Evolutionary conservation across 768 basidiomycete species (phyloP).

Genomic region (Gautieria morchelliformis): DNA sequence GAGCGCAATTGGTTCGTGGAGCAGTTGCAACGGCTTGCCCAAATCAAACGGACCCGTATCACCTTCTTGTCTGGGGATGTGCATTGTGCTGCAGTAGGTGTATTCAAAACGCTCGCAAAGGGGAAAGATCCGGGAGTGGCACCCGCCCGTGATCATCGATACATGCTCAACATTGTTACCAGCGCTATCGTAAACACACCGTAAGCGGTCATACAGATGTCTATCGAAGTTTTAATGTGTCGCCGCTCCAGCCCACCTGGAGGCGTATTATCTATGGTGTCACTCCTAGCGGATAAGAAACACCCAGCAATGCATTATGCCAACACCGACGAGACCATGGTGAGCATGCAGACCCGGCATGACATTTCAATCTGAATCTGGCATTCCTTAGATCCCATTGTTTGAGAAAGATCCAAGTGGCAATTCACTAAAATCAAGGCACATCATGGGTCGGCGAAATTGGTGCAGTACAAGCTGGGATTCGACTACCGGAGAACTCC

Average conservation of each 20-base stretch:
- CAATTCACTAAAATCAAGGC: constrained; percentile 60
- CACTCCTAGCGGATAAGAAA: constrained; percentile 57
- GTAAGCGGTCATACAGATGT: constrained; percentile 32
- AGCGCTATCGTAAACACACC: constrained; percentile 98
- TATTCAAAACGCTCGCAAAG: constrained; percentile 57
- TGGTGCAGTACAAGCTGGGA: constrained; percentile 72
- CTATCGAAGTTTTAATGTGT: not conserved
- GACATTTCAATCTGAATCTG: not conserved
- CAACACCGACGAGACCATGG: constrained; percentile 86
- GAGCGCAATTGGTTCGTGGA: constrained; percentile 88
- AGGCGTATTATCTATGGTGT: constrained; percentile 70
- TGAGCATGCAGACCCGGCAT: constrained; percentile 18
- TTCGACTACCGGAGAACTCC: constrained; percentile 45
- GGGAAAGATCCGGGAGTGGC: constrained; percentile 39
- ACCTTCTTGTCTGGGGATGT: constrained; percentile 89
- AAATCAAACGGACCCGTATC: constrained; percentile 56
- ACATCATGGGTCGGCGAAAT: constrained; percentile 82
- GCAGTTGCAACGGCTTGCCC: constrained; percentile 66
- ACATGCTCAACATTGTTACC: constrained; percentile 84
- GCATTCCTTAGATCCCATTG: constrained; percentile 48
- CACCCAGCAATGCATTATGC: constrained; percentile 80
- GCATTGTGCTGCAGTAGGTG: constrained; percentile 79
- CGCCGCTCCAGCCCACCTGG: constrained; percentile 40
- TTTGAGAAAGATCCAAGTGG: constrained; percentile 76
- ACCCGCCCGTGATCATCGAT: constrained; percentile 61